phyloP scores from a whole-genome alignment of 108 stramenopile species.

The Thalassiosira profunda region DNA sequence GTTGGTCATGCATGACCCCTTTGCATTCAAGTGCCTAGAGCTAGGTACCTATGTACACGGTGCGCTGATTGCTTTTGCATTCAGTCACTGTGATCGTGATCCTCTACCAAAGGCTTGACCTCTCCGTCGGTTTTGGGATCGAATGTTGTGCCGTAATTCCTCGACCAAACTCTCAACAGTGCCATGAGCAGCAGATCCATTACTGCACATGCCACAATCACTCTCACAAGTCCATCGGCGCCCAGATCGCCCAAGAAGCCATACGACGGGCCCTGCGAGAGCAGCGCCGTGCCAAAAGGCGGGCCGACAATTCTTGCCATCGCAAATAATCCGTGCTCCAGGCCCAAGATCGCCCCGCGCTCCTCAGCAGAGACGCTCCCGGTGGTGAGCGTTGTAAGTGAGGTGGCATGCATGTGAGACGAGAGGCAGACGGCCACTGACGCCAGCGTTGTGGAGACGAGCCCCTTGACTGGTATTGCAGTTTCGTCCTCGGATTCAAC shows the following conservation, averaged over 20 bases:
- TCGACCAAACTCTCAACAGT: conserved; percentile 25
- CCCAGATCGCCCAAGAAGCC: conserved; percentile 1
- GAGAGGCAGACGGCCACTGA: conserved; percentile 60
- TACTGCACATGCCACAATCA: conserved; percentile 12
- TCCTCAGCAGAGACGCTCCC: conserved; percentile 56
- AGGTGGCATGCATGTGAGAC: conserved; percentile 74
- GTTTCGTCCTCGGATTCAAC: conserved; percentile 7
- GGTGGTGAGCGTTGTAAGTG: conserved; percentile 79
- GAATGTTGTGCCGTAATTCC: not conserved
- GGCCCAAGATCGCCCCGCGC: conserved; percentile 75
- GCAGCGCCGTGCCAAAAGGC: conserved; percentile 53
- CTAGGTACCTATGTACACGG: too few relatives aligned
- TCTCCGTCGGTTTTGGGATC: not conserved
- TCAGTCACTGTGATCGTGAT: conserved; percentile 50
- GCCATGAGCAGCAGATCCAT: conserved; percentile 27
- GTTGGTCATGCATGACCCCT: too few relatives aligned
- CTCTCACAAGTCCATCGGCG: conserved; percentile 22
- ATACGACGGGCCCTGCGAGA: conserved; percentile 13
- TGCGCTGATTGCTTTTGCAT: not conserved
- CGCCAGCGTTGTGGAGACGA: conserved; percentile 18
- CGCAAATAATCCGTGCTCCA: conserved; percentile 85
- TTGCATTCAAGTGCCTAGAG: too few relatives aligned
- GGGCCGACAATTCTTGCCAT: conserved; percentile 77
- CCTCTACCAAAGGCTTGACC: not conserved
- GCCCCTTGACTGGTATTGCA: not conserved